phyloP scores from a whole-genome alignment of 805 yeast species.

The Grigorovia humatica region DNA sequence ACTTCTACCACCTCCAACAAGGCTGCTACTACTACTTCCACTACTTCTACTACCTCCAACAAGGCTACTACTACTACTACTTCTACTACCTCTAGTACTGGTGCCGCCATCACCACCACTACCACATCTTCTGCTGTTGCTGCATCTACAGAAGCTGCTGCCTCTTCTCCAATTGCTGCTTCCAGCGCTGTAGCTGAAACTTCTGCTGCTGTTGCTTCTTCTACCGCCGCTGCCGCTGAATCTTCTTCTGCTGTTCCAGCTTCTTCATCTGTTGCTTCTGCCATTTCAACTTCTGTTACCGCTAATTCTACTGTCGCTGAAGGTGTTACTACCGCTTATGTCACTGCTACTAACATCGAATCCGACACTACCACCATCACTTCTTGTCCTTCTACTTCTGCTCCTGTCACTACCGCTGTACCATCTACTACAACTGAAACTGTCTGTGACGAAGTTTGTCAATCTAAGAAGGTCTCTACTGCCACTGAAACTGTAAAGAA shows the following conservation, averaged over 20 bases:
- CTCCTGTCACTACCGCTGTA: background rate
- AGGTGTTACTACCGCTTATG: background rate
- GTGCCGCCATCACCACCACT: background rate
- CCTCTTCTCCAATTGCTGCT: background rate
- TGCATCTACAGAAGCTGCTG: background rate
- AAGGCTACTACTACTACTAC: background rate
- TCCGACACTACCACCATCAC: slow-evolving; percentile 1
- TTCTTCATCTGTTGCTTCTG: background rate
- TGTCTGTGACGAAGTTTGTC: slow-evolving; percentile 7
- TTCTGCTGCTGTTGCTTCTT: background rate
- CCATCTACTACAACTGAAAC: slow-evolving; percentile 4
- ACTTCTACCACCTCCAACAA: background rate
- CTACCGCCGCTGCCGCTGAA: background rate
- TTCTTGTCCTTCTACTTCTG: slow-evolving; percentile 1
- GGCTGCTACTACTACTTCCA: background rate
- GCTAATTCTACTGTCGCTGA: background rate
- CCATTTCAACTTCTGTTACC: background rate
- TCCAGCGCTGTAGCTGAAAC: slow-evolving; percentile 2
- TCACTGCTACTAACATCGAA: background rate
- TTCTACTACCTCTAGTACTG: background rate
- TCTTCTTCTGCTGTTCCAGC: background rate
- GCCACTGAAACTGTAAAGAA: slow-evolving; percentile 1
- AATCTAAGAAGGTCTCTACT: slow-evolving; percentile 4
- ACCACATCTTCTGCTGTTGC: slow-evolving; percentile 3
- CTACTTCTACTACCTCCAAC: background rate